Conservation (phyloP, 2,329 filamentous ascomycete species). For the Thielaviopsis populi region DNA sequence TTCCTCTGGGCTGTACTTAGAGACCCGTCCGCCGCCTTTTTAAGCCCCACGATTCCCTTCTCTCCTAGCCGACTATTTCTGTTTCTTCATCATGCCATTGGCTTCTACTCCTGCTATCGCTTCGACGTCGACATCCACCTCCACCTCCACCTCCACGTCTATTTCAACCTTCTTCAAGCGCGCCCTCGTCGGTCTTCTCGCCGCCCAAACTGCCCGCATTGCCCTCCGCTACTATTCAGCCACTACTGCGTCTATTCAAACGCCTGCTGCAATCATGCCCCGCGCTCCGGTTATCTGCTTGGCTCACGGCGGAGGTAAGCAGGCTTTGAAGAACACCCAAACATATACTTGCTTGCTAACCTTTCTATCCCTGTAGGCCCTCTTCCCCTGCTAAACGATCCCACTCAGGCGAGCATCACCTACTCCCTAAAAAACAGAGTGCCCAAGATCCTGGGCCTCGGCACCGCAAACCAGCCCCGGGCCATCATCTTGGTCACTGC, state of each 20-base stretch:
- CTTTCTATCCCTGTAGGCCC: constrained; percentile 28
- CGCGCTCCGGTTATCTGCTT: constrained; percentile 33
- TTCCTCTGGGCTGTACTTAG: background rate
- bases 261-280: constrained; percentile 23
- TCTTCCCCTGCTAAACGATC: constrained; percentile 42
- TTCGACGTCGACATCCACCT: background rate
- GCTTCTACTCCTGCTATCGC: background rate
- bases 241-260: background rate
- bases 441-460: constrained; percentile 40
- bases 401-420: constrained; percentile 34
- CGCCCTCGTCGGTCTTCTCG: constrained; percentile 15
- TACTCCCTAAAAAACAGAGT: constrained; percentile 38
- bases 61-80: background rate
- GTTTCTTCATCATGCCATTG: background rate
- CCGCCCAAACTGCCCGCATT: constrained; percentile 11
- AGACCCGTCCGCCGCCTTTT: background rate
- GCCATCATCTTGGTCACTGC: constrained; percentile 44
- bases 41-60: background rate
- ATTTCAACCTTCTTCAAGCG: constrained; percentile 12
- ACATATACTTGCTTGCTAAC: background rate
- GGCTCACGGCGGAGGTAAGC: constrained; percentile 34
- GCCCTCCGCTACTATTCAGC: constrained; percentile 6
- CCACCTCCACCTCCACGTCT: constrained; percentile 7
- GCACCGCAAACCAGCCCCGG: constrained; percentile 32
- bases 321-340: constrained; percentile 13